Percentiles rank a stretch among this genome's conserved stretches.
phyloP scores from a whole-genome alignment of 805 yeast species.

The Zygosaccharomyces bisporus region DNA sequence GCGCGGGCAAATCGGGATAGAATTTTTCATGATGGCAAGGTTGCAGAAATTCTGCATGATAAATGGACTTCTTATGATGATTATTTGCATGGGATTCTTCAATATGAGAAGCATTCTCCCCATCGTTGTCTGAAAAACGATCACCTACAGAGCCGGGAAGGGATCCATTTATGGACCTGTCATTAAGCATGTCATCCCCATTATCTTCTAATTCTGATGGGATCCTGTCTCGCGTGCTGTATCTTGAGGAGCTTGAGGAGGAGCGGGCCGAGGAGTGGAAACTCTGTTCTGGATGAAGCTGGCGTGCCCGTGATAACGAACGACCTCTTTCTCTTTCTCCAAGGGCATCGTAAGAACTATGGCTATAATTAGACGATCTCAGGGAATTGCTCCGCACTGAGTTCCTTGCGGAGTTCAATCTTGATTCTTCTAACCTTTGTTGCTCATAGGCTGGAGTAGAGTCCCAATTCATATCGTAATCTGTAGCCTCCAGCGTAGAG shows the following conservation, averaged over 20 bases:
- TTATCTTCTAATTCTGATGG: slow-evolving; percentile 38
- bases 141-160: slow-evolving; percentile 20
- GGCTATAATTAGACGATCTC: slow-evolving; percentile 22
- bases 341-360: slow-evolving; percentile 16
- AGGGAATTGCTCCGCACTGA: slow-evolving; percentile 24
- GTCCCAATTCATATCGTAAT: slow-evolving; percentile 75
- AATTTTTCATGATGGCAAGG: slow-evolving; percentile 43
- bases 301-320: slow-evolving; percentile 17
- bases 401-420: slow-evolving; percentile 25
- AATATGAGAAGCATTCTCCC: slow-evolving; percentile 20
- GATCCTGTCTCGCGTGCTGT: slow-evolving; percentile 38
- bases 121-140: slow-evolving; percentile 22
- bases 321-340: slow-evolving; percentile 21
- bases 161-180: slow-evolving; percentile 24
- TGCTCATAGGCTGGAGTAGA: slow-evolving; percentile 47
- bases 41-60: slow-evolving; percentile 32
- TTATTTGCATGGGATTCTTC: slow-evolving; percentile 18
- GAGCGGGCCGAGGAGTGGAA: slow-evolving; percentile 31
- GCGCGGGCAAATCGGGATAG: slow-evolving; percentile 42
- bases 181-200: slow-evolving; percentile 36
- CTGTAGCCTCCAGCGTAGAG: slow-evolving; percentile 69
- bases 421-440: slow-evolving; percentile 33
- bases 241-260: slow-evolving; percentile 37
- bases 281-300: slow-evolving; percentile 7
- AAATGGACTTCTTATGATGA: slow-evolving; percentile 26